A percentile compares a stretch with the other conserved stretches of the same genome.
Evolutionary conservation across 2,329 filamentous ascomycete genomes (phyloP).

Genomic region (Amesomyces nigricolor): DNA sequence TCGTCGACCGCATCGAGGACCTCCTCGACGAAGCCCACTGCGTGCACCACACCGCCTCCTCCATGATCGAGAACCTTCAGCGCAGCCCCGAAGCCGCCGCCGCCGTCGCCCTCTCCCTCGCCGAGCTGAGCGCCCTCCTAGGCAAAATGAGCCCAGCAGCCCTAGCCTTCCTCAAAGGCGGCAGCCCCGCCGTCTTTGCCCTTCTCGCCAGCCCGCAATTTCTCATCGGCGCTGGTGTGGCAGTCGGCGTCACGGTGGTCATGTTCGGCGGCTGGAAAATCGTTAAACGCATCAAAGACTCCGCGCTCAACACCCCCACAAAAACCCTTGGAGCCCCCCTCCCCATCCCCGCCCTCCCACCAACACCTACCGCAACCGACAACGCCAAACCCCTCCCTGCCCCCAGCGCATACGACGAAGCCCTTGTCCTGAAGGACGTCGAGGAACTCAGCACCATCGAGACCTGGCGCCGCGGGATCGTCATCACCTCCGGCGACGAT

Average conservation of each 20-base stretch:
- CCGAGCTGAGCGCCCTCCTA: constrained; percentile 78
- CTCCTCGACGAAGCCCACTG: constrained; percentile 85
- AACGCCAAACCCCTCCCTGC: neutral
- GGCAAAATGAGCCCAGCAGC: constrained; percentile 81
- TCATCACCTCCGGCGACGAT: constrained; percentile 28
- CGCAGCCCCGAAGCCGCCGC: constrained; percentile 77
- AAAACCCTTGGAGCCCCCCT: constrained; percentile 29
- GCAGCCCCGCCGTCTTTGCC: constrained; percentile 79
- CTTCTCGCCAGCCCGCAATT: constrained; percentile 89
- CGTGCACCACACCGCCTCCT: constrained; percentile 73
- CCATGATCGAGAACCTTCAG: constrained; percentile 73
- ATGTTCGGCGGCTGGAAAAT: constrained; percentile 97
- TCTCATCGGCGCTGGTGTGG: constrained; percentile 83
- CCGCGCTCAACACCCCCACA: constrained; percentile 19
- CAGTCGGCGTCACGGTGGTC: constrained; percentile 88
- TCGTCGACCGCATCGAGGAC: constrained; percentile 69
- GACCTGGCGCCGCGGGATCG: constrained; percentile 53
- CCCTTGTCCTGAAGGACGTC: constrained; percentile 44
- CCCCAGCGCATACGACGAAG: constrained; percentile 42
- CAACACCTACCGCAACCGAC: constrained; percentile 1
- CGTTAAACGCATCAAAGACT: constrained; percentile 70
- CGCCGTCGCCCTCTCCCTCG: constrained; percentile 85
- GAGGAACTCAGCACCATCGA: constrained; percentile 56
- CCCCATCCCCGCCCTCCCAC: constrained; percentile 23
- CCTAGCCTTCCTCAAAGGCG: constrained; percentile 67